Evolutionary conservation across 257 asterid species (phyloP), one percentile per base, ranked within the genome.

Genomic region (Buddleja alternifolia): DNA sequence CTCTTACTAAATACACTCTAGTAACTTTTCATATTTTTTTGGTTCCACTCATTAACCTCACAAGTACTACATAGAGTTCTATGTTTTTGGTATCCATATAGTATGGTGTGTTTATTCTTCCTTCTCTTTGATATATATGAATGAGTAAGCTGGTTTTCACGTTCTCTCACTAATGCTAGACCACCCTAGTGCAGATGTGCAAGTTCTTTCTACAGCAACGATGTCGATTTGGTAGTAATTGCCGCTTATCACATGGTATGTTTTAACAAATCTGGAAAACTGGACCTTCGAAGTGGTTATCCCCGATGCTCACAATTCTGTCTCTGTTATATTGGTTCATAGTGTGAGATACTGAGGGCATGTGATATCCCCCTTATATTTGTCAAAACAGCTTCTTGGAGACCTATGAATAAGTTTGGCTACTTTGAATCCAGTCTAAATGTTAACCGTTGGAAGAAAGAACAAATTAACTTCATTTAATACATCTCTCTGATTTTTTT

Each of bases 241-340:
- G 96, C 97, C 96, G 97, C 87, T 88, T 87, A 83, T 93, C 97
- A 71, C 99, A 93, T 91, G 97, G 99, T 93, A 93, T 85, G 99
- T 88, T 75, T 66, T 57, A 74, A 80, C 53, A 63, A 72, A 59
- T 66, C 52, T 52, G 67, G 51, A 66, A 55, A 60, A 60, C 68
- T 41, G 47, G 72, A 71, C 75, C 60, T 70, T 37, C 12, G 46
- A 67, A 62, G 73, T 69, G 64, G 62, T 67, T 68, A 36, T 47
- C 32, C 66, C 56, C 53, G n/a, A 37, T 56, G 44, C 81, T 29
- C 58, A 53, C 51, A 23, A 45, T 55, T 66, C 53, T 25, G 24
- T 64, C 62, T 54, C 17, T 47, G 47, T 25, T 60, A 56, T 44
- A 32, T 45, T 59, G 68, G 66, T 60, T 66, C 63, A 75, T 69